Base-by-base conservation (phyloP, 169 alveolate species). In the Cryptosporidium felis region DNA sequence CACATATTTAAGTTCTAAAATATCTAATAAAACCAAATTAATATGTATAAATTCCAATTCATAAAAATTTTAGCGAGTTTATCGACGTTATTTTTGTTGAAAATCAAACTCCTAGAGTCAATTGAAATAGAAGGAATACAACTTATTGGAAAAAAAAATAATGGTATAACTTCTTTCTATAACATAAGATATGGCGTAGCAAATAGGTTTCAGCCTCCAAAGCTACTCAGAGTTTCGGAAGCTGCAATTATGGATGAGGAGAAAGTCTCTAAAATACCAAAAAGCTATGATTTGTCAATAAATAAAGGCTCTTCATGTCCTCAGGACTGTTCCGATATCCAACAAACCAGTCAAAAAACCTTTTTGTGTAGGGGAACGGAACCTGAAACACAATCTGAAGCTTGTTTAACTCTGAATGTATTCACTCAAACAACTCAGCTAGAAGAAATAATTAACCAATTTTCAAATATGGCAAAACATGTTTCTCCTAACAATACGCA, bases 221-320 rank as follows among this genome's bases (percentile, higher is more conserved):
- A 74, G 21, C 3, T 74, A 58, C 28, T 74, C 12, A 47, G 47
- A 5, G 56, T 74, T 51, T 53, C 85, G 9, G 85, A 74, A 34
- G 85, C 85, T 40, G 85, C 58, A 32, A 53, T 56, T 1, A 74
- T 74, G 67, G 85, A 74, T 21, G 67, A 56, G 30, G 85, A 56
- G 21, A 53, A 40, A 38, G 28, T 67, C 32, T 38, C 59, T 3
- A 74, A 34, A 74, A 38, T 74, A 21, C 85, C 85, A 3, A 49
- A 74, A 36, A 56, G 23, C 46, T 74, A 74, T 21, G 85, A 74
- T 36, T 34, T 74, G 9, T 74, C 85, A 21, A 51, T 34, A 30
- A 74, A 74, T 21, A 74, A 40, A 53, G 85, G 85, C 30, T 74
- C 85, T n/a, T 26, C 85, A 4, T 74, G 85, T 5, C 85, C 85